These are phyloP conservation scores for Gaeumannomyces sp. DNA, from an alignment of 2,329 filamentous ascomycete genomes.

Conservation along the genomic window DNA sequence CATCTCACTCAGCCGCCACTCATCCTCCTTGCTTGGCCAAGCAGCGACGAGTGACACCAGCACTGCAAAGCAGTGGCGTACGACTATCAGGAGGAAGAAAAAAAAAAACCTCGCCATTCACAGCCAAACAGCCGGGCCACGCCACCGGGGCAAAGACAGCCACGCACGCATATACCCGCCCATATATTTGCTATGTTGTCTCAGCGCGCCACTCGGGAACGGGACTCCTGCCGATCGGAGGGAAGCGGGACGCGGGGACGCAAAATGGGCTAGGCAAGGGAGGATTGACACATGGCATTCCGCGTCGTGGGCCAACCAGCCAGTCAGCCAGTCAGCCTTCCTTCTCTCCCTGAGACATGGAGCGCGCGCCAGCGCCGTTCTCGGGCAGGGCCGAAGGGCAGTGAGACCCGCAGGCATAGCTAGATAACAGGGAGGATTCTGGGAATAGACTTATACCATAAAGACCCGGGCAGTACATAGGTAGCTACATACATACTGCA, in stretches of 20 bases:
- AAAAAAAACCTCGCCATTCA: background rate
- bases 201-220: background rate
- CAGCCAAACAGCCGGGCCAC: background rate
- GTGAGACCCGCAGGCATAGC: background rate
- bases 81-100: background rate
- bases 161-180: background rate
- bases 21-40: background rate
- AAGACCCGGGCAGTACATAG: too few species aligned
- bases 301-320: too few species aligned
- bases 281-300: background rate
- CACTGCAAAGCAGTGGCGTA: background rate
- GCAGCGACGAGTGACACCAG: background rate
- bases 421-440: too few species aligned
- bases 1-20: background rate
- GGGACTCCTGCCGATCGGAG: background rate
- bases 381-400: background rate
- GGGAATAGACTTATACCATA: too few species aligned
- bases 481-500: too few species aligned
- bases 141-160: background rate
- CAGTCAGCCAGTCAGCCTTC: background rate
- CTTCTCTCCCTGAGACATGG: background rate
- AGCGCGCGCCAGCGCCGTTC: too few species aligned
- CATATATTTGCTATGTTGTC: background rate
- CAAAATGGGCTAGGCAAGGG: background rate
- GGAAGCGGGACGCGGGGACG: too few species aligned